phyloP scores from a whole-genome alignment of 2,329 filamentous ascomycete genomes.

The Colletotrichum neosansevieriae region DNA sequence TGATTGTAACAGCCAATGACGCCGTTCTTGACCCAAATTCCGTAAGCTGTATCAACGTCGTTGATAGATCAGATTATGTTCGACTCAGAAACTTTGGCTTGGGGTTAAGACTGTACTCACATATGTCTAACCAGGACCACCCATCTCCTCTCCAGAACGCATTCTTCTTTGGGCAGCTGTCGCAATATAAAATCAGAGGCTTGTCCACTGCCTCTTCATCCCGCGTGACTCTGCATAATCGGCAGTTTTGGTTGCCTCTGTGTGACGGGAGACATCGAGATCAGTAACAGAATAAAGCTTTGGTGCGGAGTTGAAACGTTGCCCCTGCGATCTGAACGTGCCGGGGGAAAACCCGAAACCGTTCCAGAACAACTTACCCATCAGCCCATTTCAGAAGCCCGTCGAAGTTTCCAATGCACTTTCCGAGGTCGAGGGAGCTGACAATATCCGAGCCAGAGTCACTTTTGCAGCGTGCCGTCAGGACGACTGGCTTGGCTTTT shows the following conservation, averaged over 20 bases:
- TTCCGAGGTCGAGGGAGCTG: constrained; percentile 4
- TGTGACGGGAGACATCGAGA: neutral
- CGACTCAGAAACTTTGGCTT: too few species aligned
- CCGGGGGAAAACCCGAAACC: too few species aligned
- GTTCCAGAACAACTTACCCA: neutral
- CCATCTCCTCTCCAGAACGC: neutral
- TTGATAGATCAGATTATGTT: neutral
- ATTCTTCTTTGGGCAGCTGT: neutral
- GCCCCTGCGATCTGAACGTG: too few species aligned
- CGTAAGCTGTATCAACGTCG: constrained; percentile 1
- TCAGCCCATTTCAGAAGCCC: constrained; percentile 5
- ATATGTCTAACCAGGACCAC: neutral
- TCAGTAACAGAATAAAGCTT: neutral
- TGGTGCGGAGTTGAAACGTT: too few species aligned
- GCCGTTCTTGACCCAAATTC: constrained; percentile 14
- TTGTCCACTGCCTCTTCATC: neutral
- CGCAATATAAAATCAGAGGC: neutral
- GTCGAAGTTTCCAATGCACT: constrained; percentile 1
- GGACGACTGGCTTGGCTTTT: neutral
- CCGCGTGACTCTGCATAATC: neutral
- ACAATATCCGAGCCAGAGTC: neutral
- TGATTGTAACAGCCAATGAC: constrained; percentile 3
- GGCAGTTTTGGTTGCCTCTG: neutral
- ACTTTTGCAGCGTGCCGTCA: neutral
- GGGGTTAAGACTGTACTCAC: neutral